These are phyloP conservation scores for Hypholoma fasciculare DNA, from an alignment of 768 basidiomycete genomes.

Conservation along the genomic window DNA sequence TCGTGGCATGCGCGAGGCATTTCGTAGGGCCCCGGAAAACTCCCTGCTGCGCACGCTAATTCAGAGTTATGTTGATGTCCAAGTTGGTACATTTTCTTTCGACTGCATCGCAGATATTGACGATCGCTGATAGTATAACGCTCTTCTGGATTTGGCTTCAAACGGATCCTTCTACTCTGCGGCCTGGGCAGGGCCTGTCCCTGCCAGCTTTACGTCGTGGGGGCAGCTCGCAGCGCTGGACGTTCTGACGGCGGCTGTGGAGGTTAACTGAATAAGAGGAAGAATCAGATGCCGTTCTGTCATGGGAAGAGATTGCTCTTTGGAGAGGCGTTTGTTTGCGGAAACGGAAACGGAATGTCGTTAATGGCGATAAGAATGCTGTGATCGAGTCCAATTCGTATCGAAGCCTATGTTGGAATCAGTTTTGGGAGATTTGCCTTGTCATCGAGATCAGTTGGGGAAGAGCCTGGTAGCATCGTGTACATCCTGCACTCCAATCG, in stretches of 20 bases:
- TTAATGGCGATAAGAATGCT: too few relatives aligned
- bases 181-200: slow-evolving; percentile 45
- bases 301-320: neutral
- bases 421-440: neutral
- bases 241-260: slow-evolving; percentile 39
- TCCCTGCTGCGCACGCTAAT: slow-evolving; percentile 38
- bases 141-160: slow-evolving; percentile 47
- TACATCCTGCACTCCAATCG: neutral
- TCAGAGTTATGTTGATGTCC: slow-evolving; percentile 51
- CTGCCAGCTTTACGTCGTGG: slow-evolving; percentile 46
- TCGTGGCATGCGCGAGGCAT: slow-evolving; percentile 48
- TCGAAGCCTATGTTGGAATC: too few relatives aligned
- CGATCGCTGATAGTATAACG: slow-evolving; percentile 39
- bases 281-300: neutral
- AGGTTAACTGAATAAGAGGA: slow-evolving; percentile 25
- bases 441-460: neutral
- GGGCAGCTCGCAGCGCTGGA: slow-evolving; percentile 50
- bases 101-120: neutral
- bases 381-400: too few relatives aligned
- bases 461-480: neutral
- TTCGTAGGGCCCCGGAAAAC: slow-evolving; percentile 36
- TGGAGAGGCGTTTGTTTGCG: neutral
- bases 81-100: slow-evolving; percentile 30
- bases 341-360: neutral
- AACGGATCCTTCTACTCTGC: slow-evolving; percentile 44